Percentiles rank a stretch among this genome's conserved stretches.
Evolutionary conservation across 2,329 filamentous ascomycete species (phyloP).

Genomic region (Fusarium nelsonii): DNA sequence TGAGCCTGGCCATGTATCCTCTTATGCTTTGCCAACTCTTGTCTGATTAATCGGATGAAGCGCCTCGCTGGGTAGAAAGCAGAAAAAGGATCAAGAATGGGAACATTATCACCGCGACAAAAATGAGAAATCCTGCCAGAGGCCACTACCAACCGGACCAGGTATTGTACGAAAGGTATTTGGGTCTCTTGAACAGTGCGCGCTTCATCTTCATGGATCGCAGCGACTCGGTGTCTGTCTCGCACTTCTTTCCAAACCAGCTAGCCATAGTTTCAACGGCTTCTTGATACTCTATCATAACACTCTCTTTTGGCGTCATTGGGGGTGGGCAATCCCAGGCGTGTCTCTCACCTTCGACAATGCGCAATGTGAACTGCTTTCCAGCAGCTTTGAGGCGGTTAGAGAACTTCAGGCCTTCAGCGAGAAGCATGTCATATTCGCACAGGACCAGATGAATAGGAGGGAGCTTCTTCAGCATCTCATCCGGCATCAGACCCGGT

Average conservation of each 20-base stretch:
- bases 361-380: constrained; percentile 55
- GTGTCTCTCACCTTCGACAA: constrained; percentile 61
- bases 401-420: constrained; percentile 71
- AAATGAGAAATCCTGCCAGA: constrained; percentile 11
- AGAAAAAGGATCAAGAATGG: constrained; percentile 6
- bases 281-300: constrained; percentile 60
- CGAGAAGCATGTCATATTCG: constrained; percentile 74
- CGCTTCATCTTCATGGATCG: constrained; percentile 53
- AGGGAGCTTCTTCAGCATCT: constrained; percentile 64
- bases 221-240: constrained; percentile 54
- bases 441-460: constrained; percentile 71
- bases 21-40: constrained; percentile 17
- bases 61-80: constrained; percentile 32
- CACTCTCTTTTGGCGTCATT: constrained; percentile 59
- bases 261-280: constrained; percentile 56
- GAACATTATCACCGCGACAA: background rate
- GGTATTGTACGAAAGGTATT: constrained; percentile 50
- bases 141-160: constrained; percentile 49
- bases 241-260: constrained; percentile 57
- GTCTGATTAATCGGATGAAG: constrained; percentile 18
- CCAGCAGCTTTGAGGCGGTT: constrained; percentile 62
- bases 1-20: background rate
- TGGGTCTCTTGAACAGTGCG: constrained; percentile 50
- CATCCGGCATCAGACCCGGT: constrained; percentile 67
- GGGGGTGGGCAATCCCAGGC: constrained; percentile 64